A percentile compares a stretch with the other conserved stretches of the same genome.
Conservation (phyloP, 2,329 filamentous ascomycete species). For the Pseudocercospora fijiensis region DNA sequence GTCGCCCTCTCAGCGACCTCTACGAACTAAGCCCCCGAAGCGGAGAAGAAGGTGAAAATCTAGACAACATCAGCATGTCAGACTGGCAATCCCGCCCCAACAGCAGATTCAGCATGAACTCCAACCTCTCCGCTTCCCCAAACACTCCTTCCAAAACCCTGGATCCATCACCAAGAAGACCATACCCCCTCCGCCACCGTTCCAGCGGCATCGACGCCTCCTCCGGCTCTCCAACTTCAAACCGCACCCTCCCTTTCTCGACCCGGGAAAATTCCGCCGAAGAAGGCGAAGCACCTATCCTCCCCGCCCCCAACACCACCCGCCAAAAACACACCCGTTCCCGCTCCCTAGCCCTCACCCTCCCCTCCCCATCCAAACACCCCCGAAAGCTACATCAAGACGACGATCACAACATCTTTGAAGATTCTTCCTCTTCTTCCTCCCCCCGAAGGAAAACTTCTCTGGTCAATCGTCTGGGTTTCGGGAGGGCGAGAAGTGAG, state of each 20-base stretch:
- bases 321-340: background rate
- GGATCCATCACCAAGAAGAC: background rate
- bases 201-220: background rate
- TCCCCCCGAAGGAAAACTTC: background rate
- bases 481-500: background rate
- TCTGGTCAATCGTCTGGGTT: background rate
- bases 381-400: too few species aligned
- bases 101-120: background rate
- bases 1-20: background rate
- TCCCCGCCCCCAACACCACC: background rate
- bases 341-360: background rate
- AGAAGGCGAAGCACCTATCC: background rate
- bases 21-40: background rate
- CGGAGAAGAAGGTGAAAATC: background rate
- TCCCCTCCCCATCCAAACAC: background rate
- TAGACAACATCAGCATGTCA: background rate
- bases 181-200: background rate
- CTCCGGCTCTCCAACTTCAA: background rate
- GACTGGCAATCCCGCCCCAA: background rate
- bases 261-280: background rate
- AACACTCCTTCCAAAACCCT: background rate
- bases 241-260: background rate
- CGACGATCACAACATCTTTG: background rate
- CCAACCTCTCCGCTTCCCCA: background rate
- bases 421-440: background rate